Percentiles rank a stretch among this genome's conserved stretches.
phyloP scores from a whole-genome alignment of 176 grass and related monocot genomes.

The Aegilops tauschii region DNA sequence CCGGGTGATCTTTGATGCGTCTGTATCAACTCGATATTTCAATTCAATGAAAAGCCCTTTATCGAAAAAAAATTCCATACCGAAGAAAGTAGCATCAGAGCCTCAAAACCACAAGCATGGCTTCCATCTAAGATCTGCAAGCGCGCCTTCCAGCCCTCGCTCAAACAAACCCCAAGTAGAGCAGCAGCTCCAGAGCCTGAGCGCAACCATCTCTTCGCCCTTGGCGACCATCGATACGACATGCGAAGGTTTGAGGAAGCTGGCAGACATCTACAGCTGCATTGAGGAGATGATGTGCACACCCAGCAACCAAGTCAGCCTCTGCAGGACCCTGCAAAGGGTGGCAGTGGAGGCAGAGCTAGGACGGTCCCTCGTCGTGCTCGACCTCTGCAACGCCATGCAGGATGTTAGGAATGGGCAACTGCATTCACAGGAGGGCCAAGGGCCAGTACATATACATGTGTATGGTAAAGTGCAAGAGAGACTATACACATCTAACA shows the following conservation, averaged over 20 bases:
- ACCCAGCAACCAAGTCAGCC: conserved; percentile 36
- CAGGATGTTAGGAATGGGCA: neutral
- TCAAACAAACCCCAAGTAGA: conserved; percentile 20
- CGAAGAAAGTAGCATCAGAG: neutral
- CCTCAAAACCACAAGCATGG: conserved; percentile 32
- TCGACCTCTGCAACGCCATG: conserved; percentile 42
- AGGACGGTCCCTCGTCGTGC: conserved; percentile 32
- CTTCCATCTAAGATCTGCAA: conserved; percentile 49
- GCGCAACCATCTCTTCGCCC: conserved; percentile 8
- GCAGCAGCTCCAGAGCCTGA: conserved; percentile 34
- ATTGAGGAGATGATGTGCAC: conserved; percentile 31
- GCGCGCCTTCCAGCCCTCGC: conserved; percentile 41
- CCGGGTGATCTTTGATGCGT: too few species aligned
- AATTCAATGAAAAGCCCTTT: too few species aligned
- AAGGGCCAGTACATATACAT: too few species aligned
- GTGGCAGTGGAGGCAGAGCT: conserved; percentile 50
- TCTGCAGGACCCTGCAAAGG: conserved; percentile 32
- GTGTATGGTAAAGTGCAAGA: too few species aligned
- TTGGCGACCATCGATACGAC: conserved; percentile 1
- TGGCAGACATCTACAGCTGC: conserved; percentile 28
- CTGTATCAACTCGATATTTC: too few species aligned
- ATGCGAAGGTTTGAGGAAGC: conserved; percentile 26
- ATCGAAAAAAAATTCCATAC: neutral
- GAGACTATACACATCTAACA: too few species aligned
- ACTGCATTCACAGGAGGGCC: too few species aligned